Base-by-base conservation (phyloP, 495 filamentous ascomycete species). In the Podospora anserina region DNA sequence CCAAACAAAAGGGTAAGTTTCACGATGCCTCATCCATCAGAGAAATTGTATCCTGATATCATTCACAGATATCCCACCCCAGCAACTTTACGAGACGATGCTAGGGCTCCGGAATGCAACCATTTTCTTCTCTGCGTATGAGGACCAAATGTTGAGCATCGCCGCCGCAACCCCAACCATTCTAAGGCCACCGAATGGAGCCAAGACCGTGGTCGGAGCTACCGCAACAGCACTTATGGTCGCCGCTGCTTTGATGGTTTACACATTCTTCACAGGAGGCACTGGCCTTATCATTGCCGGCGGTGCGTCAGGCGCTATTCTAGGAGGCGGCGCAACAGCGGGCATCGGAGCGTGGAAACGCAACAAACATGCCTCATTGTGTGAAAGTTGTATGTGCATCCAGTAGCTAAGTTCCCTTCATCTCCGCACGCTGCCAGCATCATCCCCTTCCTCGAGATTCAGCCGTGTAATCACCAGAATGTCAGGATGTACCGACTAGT, bases 1-100 rank as follows among this genome's bases (percentile, higher is more conserved):
- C 55, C n/a, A 23, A 4, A 49, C 7, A 49, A 3, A 49, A 49
- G 2, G 13, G 39, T 49, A 23, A 23, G 23, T 2, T 23, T 23
- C 23, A 23, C 23, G 1, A 23, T 23, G 23, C 23, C 23, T 23
- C 23, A 23, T 23, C 23, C 23, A 23, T 23, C 23, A 23, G 23
- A 23, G 23, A 23, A 23, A 23, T 1, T 23, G 23, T 23, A 23
- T 23, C 23, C 15, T 49, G 39, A 49, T 11, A 16, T 11, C 2
- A 11, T 11, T 18, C 5, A 18, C 55, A 58, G 55, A 58, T 15
- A 26, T 58, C 18, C n/a, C 55, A 2, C 55, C 55, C 4, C 55
- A 58, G 13, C 55, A 58, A 26, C 55, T 58, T 20, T 58, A 58
- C 55, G 55, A 58, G 13, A 58, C 55, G 5, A 58, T 58, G 55